These are phyloP conservation scores for Sporothrix pseudoabietina DNA, from an alignment of 2,329 filamentous ascomycete species.

Conservation along the genomic window DNA sequence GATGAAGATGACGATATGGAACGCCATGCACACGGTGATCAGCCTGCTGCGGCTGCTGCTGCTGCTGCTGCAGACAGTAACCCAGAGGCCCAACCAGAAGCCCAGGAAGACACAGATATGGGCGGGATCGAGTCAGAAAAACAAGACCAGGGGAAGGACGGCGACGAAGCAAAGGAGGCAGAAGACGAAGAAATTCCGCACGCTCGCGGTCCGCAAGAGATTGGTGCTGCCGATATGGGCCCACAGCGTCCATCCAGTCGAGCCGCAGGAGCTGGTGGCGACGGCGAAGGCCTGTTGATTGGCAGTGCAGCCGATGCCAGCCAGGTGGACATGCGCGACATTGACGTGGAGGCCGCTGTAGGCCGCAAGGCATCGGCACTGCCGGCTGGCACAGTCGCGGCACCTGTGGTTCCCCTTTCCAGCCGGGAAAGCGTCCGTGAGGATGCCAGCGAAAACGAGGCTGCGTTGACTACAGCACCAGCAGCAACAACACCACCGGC, in stretches of 20 bases:
- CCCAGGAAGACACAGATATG: slow-evolving; percentile 35
- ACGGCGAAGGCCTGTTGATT: slow-evolving; percentile 36
- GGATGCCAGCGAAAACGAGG: slow-evolving; percentile 36
- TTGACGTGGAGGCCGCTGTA: slow-evolving; percentile 64
- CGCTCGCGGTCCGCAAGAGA: slow-evolving; percentile 78
- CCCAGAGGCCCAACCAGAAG: slow-evolving; percentile 36
- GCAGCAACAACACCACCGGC: neutral
- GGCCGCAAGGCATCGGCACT: slow-evolving; percentile 50
- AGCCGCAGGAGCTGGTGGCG: neutral
- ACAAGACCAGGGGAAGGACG: neutral
- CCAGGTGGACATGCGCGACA: slow-evolving; percentile 54
- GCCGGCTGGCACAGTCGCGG: slow-evolving; percentile 33
- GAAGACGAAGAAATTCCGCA: slow-evolving; percentile 68
- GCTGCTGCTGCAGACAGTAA: neutral
- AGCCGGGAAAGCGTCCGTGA: slow-evolving; percentile 30
- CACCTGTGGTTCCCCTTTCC: slow-evolving; percentile 20
- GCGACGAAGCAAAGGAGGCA: slow-evolving; percentile 32
- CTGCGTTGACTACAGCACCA: neutral
- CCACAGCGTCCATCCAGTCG: slow-evolving; percentile 58
- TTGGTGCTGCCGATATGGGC: slow-evolving; percentile 85
- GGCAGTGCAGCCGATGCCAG: slow-evolving; percentile 40
- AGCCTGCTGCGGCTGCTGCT: neutral
- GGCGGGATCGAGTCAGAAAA: slow-evolving; percentile 10
- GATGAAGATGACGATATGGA: slow-evolving; percentile 23
- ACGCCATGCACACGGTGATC: slow-evolving; percentile 24